A percentile compares a stretch with the other conserved stretches of the same genome.
phyloP scores from a whole-genome alignment of 2,329 filamentous ascomycete species.

The Clathrospora elynae region DNA sequence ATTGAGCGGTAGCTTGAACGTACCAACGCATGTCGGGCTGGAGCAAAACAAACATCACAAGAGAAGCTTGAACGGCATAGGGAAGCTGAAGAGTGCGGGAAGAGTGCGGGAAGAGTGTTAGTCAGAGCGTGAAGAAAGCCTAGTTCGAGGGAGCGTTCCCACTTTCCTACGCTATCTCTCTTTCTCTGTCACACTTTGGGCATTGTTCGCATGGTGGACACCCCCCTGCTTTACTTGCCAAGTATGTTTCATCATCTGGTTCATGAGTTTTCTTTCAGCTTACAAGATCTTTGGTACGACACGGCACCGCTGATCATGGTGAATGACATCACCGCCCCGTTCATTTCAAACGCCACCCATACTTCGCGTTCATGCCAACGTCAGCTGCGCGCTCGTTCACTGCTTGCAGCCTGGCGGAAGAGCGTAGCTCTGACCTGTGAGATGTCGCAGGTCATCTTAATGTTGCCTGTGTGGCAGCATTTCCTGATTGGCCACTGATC shows the following conservation, averaged over 20 bases:
- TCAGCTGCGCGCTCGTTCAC: background rate
- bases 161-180: conserved; percentile 7
- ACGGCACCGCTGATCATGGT: conserved; percentile 16
- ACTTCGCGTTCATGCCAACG: conserved; percentile 7
- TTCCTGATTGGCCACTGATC: conserved; percentile 22
- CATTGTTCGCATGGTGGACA: conserved; percentile 7
- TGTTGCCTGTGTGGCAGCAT: conserved; percentile 11
- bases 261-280: conserved; percentile 1
- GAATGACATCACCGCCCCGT: conserved; percentile 23
- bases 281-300: conserved; percentile 10
- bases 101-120: conserved; percentile 21
- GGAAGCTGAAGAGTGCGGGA: conserved; percentile 19
- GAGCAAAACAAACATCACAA: conserved; percentile 22
- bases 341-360: conserved; percentile 12
- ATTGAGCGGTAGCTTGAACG: conserved; percentile 36
- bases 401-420: conserved; percentile 5
- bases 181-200: conserved; percentile 4
- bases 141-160: conserved; percentile 2
- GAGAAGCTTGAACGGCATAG: conserved; percentile 17
- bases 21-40: conserved; percentile 34
- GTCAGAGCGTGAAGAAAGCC: conserved; percentile 13
- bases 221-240: conserved; percentile 9
- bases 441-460: background rate
- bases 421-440: conserved; percentile 1
- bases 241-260: conserved; percentile 6